Conservation (phyloP, 2,329 filamentous ascomycete species). For the Ramichloridium luteum region DNA sequence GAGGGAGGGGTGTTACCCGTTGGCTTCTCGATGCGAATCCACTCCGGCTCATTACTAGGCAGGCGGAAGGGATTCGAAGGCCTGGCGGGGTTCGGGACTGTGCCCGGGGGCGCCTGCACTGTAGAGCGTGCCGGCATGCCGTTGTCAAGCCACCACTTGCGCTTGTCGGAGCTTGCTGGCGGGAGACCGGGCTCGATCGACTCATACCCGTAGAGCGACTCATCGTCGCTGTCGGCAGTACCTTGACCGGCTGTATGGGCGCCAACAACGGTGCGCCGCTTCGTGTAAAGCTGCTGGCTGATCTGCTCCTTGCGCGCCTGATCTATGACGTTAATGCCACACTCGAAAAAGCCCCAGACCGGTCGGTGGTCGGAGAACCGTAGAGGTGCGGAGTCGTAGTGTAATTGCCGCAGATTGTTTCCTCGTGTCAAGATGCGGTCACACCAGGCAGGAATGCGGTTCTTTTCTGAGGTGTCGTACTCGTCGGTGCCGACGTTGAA, state of each 20-base stretch:
- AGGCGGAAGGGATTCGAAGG: slow-evolving; percentile 70
- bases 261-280: slow-evolving; percentile 54
- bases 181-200: slow-evolving; percentile 66
- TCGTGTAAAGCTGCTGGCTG: slow-evolving; percentile 60
- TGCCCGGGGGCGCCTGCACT: slow-evolving; percentile 51
- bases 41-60: slow-evolving; percentile 63
- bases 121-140: slow-evolving; percentile 62
- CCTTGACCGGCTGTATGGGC: slow-evolving; percentile 44
- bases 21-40: slow-evolving; percentile 47
- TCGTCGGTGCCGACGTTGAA: slow-evolving; percentile 78
- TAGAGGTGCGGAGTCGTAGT: slow-evolving; percentile 72
- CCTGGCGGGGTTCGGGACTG: slow-evolving; percentile 59
- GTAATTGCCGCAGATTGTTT: slow-evolving; percentile 64
- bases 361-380: slow-evolving; percentile 93
- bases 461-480: slow-evolving; percentile 93
- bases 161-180: slow-evolving; percentile 48
- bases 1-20: slow-evolving; percentile 12
- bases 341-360: slow-evolving; percentile 81
- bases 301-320: slow-evolving; percentile 60
- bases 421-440: slow-evolving; percentile 87
- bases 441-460: slow-evolving; percentile 91
- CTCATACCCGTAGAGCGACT: slow-evolving; percentile 70
- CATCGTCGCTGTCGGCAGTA: slow-evolving; percentile 57
- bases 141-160: slow-evolving; percentile 55
- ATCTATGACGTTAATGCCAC: slow-evolving; percentile 68